Evolutionary conservation across 2,329 filamentous ascomycete species (phyloP).

Genomic region (Domatiomyces catenatus): DNA sequence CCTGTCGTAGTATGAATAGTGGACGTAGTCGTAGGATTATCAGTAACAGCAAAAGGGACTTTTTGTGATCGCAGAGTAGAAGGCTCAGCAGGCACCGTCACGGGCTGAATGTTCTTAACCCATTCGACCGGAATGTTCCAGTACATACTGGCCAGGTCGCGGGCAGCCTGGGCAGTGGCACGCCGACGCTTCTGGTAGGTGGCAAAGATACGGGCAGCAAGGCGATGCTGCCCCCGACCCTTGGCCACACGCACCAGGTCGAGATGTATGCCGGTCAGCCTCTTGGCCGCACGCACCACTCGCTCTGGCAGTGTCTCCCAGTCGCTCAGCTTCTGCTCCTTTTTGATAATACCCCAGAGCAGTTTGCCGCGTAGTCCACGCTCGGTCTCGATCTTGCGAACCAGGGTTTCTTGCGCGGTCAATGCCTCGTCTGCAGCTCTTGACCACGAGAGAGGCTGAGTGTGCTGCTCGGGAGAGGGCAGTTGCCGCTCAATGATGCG

Average conservation of each 20-base stretch:
- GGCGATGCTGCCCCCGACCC: background rate
- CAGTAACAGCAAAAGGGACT: background rate
- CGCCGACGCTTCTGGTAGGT: background rate
- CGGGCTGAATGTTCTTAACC: background rate
- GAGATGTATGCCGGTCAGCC: background rate
- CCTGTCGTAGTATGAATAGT: background rate
- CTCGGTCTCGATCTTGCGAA: background rate
- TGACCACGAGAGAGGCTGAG: background rate
- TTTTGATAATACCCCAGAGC: slow-evolving; percentile 7
- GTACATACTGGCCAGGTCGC: background rate
- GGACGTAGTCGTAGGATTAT: background rate
- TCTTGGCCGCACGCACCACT: background rate
- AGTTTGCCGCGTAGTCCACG: background rate
- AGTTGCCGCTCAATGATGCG: background rate
- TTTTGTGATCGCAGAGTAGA: background rate
- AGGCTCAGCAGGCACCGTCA: background rate
- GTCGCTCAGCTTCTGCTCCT: slow-evolving; percentile 10
- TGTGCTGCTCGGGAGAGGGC: background rate
- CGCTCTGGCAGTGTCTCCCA: slow-evolving; percentile 3
- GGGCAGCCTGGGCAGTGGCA: background rate
- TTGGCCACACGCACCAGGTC: background rate
- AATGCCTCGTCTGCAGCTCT: background rate
- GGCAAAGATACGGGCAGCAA: background rate
- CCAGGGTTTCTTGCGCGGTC: background rate
- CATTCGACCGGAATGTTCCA: background rate